Evolutionary conservation across 306 rosid genomes (phyloP).

Genomic region (Cyclanthera cordifolia): DNA sequence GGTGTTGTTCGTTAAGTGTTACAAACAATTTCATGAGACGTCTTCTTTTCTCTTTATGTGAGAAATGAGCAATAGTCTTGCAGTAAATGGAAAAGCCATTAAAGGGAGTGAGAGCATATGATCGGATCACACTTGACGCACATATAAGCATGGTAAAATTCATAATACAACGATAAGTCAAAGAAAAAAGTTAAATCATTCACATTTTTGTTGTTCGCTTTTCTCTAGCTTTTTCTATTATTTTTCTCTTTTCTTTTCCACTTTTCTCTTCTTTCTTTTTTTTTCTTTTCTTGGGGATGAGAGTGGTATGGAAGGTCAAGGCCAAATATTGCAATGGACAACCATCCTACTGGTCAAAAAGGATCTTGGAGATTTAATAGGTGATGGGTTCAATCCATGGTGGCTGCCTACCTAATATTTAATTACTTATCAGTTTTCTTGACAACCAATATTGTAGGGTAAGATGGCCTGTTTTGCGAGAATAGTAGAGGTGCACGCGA

Average conservation of each 20-base stretch:
- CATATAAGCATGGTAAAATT: neutral
- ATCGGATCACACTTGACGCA: neutral
- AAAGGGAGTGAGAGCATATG: neutral
- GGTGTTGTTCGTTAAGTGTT: constrained; percentile 7
- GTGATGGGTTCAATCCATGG: too few species aligned
- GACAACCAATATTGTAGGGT: too few species aligned
- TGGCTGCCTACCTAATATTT: too few species aligned
- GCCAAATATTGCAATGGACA: neutral
- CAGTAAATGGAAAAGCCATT: neutral
- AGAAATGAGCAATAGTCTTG: neutral
- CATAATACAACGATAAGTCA: neutral
- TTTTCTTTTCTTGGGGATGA: neutral
- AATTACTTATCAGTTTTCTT: too few species aligned
- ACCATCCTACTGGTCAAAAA: too few species aligned
- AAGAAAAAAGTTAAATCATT: neutral
- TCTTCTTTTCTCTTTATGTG: neutral
- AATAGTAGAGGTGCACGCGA: too few species aligned
- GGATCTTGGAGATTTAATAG: too few species aligned
- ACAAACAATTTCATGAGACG: neutral
- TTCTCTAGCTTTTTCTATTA: neutral
- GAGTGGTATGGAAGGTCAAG: neutral
- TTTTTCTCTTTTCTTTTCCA: neutral
- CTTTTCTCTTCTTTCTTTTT: neutral
- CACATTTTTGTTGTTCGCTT: too few species aligned
- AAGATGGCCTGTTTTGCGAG: too few species aligned